phyloP scores from a whole-genome alignment of 192 early-diverging fungal species.

The Podila verticillata region DNA sequence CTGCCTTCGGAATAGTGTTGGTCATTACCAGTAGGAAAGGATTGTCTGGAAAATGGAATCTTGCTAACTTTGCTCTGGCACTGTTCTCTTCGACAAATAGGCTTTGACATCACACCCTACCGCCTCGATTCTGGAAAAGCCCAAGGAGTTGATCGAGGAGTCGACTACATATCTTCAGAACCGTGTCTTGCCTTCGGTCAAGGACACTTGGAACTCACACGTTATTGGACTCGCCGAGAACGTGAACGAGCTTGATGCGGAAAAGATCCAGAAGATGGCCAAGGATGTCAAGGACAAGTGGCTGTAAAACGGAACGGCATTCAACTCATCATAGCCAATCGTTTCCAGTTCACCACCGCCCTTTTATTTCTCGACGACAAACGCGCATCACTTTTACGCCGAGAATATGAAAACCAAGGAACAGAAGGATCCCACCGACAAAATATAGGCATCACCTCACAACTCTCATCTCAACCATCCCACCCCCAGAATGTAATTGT shows the following conservation, averaged over 20 bases:
- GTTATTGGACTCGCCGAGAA: slow-evolving; percentile 43
- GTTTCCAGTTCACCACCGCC: too few species aligned
- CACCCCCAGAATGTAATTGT: too few species aligned
- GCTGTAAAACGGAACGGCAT: slow-evolving; percentile 15
- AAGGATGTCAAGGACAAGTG: slow-evolving; percentile 52
- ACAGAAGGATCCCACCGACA: too few species aligned
- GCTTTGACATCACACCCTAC: slow-evolving; percentile 51
- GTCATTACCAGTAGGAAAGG: background rate
- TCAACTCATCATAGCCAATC: too few species aligned
- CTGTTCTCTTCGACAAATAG: slow-evolving; percentile 4
- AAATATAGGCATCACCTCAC: too few species aligned
- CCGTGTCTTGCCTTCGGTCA: slow-evolving; percentile 39
- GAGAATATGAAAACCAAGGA: too few species aligned
- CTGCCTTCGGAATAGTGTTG: background rate
- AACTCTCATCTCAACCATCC: too few species aligned
- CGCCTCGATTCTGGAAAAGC: slow-evolving; percentile 45
- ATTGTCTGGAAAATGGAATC: too few species aligned
- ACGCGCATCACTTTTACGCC: too few species aligned
- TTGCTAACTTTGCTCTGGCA: background rate
- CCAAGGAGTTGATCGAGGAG: slow-evolving; percentile 46
- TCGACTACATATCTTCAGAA: slow-evolving; percentile 38
- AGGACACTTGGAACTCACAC: slow-evolving; percentile 51
- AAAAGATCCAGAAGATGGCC: slow-evolving; percentile 48
- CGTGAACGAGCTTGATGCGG: slow-evolving; percentile 42
- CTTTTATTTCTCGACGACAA: too few species aligned